Conservation (phyloP, 805 yeast genomes). For the Starmerella vaccinii region DNA sequence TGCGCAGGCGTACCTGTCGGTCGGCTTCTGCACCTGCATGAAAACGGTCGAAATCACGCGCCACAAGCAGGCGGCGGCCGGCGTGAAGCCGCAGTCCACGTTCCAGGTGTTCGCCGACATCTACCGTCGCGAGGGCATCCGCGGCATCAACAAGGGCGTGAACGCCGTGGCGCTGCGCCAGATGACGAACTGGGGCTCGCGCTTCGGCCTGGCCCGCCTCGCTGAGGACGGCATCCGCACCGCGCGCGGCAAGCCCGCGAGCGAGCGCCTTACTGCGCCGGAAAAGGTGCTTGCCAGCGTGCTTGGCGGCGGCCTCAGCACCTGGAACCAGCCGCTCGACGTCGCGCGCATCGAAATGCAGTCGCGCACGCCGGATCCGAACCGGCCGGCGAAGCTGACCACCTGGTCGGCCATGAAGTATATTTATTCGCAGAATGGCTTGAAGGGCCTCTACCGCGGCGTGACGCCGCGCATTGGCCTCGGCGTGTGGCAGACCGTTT, state of each 20-base stretch:
- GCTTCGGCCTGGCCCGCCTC: slow-evolving; percentile 85
- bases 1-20: slow-evolving; percentile 87
- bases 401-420: slow-evolving; percentile 69
- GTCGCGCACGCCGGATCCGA: slow-evolving; percentile 85
- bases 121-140: slow-evolving; percentile 73
- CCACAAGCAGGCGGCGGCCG: slow-evolving; percentile 59
- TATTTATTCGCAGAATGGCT: slow-evolving; percentile 71
- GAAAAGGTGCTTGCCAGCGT: slow-evolving; percentile 82
- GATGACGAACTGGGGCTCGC: slow-evolving; percentile 98
- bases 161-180: slow-evolving; percentile 98
- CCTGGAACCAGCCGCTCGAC: slow-evolving; percentile 99
- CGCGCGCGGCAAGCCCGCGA: slow-evolving; percentile 39
- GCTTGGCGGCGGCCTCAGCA: slow-evolving; percentile 93
- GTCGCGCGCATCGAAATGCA: slow-evolving; percentile 98
- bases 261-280: slow-evolving; percentile 52
- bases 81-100: slow-evolving; percentile 62
- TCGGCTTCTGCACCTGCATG: slow-evolving; percentile 99
- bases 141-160: slow-evolving; percentile 95
- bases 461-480: slow-evolving; percentile 94
- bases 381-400: slow-evolving; percentile 83
- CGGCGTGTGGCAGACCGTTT: slow-evolving; percentile 96
- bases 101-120: slow-evolving; percentile 81
- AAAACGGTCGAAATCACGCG: slow-evolving; percentile 97
- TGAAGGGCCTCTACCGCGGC: slow-evolving; percentile 88
- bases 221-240: slow-evolving; percentile 77